Evolutionary conservation across 257 asterid species (phyloP).

Genomic region (Nicotiana tomentosiformis): DNA sequence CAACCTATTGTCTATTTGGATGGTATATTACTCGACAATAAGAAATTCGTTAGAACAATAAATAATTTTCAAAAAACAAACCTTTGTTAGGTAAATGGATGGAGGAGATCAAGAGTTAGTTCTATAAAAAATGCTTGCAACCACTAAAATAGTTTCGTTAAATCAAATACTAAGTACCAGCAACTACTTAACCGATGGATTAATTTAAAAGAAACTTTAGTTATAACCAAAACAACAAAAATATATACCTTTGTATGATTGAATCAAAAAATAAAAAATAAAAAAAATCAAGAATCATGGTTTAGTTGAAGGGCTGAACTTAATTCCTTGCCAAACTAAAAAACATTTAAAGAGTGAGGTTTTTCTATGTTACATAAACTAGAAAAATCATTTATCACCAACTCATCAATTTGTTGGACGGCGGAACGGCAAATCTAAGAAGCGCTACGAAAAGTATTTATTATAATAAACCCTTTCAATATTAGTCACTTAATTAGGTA

Average conservation of each 20-base stretch:
- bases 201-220: background rate
- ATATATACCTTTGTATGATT: constrained; percentile 27
- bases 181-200: background rate
- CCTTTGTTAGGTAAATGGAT: background rate
- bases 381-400: background rate
- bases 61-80: background rate
- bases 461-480: background rate
- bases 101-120: background rate
- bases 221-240: background rate
- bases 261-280: background rate
- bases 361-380: background rate
- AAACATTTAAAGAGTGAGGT: background rate
- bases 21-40: background rate
- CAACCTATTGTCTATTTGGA: background rate
- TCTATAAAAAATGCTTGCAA: background rate
- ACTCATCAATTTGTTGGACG: background rate
- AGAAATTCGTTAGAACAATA: background rate
- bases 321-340: background rate
- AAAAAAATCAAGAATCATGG: constrained; percentile 3
- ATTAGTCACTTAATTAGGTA: background rate
- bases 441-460: background rate
- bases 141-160: background rate
- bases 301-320: constrained; percentile 9
- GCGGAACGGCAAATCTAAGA: background rate
- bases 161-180: background rate